Percentiles rank a stretch among this genome's conserved stretches.
These are phyloP conservation scores for Nephelium lappaceum DNA, from an alignment of 345 rosid species.

Conservation along the genomic window DNA sequence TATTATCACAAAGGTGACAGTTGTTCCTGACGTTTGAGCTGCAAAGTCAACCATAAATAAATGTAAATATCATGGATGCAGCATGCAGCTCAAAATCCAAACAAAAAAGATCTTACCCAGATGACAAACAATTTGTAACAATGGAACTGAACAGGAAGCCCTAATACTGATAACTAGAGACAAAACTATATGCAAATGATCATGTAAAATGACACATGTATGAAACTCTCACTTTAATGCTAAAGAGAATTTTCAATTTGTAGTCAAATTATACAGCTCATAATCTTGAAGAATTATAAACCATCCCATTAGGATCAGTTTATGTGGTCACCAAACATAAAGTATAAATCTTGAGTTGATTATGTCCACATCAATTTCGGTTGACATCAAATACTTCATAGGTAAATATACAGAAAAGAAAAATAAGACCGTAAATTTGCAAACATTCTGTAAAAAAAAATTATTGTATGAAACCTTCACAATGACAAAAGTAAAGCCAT, in stretches of 20 bases:
- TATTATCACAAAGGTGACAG: slow-evolving; percentile 88
- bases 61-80: neutral
- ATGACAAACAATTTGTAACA: neutral
- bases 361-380: neutral
- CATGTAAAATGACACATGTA: neutral
- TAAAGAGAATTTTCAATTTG: neutral
- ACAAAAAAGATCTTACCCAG: neutral
- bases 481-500: neutral
- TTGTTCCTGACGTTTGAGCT: slow-evolving; percentile 92
- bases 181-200: neutral
- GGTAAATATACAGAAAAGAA: neutral
- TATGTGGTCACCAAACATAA: neutral
- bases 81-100: neutral
- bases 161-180: neutral
- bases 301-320: neutral
- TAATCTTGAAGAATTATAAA: neutral
- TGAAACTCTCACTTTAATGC: neutral
- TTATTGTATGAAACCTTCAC: neutral
- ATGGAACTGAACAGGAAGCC: neutral
- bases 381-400: neutral
- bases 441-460: neutral
- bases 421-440: neutral
- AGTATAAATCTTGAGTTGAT: neutral
- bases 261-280: neutral
- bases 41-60: slow-evolving; percentile 26